Evolutionary conservation across 2,329 filamentous ascomycete species (phyloP), one percentile per base, ranked within the genome.

Genomic region (Aspergillus brunneoviolaceus): DNA sequence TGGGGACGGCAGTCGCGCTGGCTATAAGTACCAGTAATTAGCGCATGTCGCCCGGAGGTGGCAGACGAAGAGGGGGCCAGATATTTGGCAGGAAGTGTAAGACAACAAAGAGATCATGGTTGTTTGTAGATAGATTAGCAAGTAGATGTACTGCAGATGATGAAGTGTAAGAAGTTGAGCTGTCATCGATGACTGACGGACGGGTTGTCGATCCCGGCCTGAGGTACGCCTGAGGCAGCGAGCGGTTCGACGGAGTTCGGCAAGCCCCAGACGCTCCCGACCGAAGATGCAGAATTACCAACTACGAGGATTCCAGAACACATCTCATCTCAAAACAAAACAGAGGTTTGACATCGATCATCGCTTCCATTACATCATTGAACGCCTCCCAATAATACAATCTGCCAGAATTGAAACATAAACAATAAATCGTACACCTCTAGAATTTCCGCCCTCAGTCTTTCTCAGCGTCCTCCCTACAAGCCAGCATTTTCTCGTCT

Each of bases 401-500:
- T 33, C n/a, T 14, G 6, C 39, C 14, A 6, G 39, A 45, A 19
- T 19, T 19, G 39, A 19, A 45, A n/a, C 35, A 25, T n/a, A 19
- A 42, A 53, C 23, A 23, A 29, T 25, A 45, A n/a, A 45, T 51
- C 35, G 29, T 45, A 51, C 39, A 51, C 33, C 19, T 33, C 16
- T 9, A 11, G 14, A 10, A 29, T 49, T 49, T 19, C 29, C 23
- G 23, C 16, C 25, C 49, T 16, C 49, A 53, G 12, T 45, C 10
- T 54, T 19, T 21, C 19, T 25, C 27, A 29, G 27, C 3, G 51
- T 19, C 4, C 66, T 48, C 63, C 60, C 66, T 63, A 45, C 39
- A 45, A 45, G 16, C 39, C 39, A 6, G 62, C 62, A 55, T 74
- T 96, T 89, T 69, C 63, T 47, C 67, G 64, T 19, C 68, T 68